Evolutionary conservation across 2,329 filamentous ascomycete genomes (phyloP), one percentile per base, ranked within the genome.

Genomic region (Penicillium paneum): DNA sequence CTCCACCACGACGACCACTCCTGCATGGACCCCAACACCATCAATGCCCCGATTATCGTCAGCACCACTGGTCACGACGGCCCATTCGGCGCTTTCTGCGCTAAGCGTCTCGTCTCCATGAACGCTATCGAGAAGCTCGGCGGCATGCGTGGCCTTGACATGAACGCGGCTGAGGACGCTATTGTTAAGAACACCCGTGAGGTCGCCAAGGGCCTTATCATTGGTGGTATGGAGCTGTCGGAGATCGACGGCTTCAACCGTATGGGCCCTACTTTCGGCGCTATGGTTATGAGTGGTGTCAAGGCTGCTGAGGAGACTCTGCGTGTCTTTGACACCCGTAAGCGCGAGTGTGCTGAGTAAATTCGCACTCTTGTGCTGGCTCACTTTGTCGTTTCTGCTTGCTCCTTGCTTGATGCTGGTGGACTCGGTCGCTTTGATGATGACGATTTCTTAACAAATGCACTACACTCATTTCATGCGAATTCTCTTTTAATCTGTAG

Each of bases 1-100:
- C 89, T 93, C 81, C 88, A 92, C 74, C 89, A 92, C 74, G 88
- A 91, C 70, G 89, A 93, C 72, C 91, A 96, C 78, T 89, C 85
- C 58, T 96, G 91, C 87, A 96, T 96, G 91, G 92, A 96, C 74
- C 91, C 91, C 64, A 96, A 94, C 83, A 96, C 91, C 67, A 96
- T 96, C 83, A 96, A 96, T 71, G 90, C 91, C 0, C 91, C 91
- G 1, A 75, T 96, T 55, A 80, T 96, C 69, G 89, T 97, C 78
- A 91, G 87, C 54, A 96, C 91, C 24, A 96, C 91, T 0, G 92
- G 91, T 47, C 91, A 97, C 67, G 91, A 97, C 63, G 92, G 84
- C 43, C 91, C 91, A 15, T 95, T 96, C 71, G 92, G 91, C 43
- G 91, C 91, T 46, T 97, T 97, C 79, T 89, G 78, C 62, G 91